Evolutionary conservation across 371 early-diverging fungal genomes (phyloP).

Genomic region (Apophysomyces variabilis): DNA sequence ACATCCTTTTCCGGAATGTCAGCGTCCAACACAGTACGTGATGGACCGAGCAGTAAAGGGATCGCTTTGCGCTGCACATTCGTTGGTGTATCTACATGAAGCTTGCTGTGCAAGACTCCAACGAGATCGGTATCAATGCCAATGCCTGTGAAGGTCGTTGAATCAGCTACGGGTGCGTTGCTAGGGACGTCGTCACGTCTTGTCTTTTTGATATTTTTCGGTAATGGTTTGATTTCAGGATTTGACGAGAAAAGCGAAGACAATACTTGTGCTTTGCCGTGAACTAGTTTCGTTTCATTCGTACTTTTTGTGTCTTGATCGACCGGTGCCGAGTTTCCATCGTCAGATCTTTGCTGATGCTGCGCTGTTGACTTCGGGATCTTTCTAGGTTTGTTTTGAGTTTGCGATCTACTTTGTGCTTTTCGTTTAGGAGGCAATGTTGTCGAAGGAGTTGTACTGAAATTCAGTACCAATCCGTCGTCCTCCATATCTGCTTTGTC

Average conservation of each 20-base stretch:
- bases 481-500: conserved; percentile 48
- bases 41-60: conserved; percentile 61
- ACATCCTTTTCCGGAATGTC: conserved; percentile 49
- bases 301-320: conserved; percentile 5
- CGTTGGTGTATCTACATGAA: conserved; percentile 71
- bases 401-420: conserved; percentile 32
- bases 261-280: conserved; percentile 56
- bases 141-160: conserved; percentile 70
- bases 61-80: conserved; percentile 77
- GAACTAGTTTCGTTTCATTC: conserved; percentile 35
- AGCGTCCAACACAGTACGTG: conserved; percentile 26
- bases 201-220: conserved; percentile 36
- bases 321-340: neutral
- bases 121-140: conserved; percentile 75
- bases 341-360: conserved; percentile 20
- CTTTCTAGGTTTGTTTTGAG: conserved; percentile 28
- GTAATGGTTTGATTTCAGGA: conserved; percentile 45
- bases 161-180: conserved; percentile 59
- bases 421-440: conserved; percentile 23
- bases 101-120: conserved; percentile 62
- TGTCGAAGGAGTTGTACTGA: conserved; percentile 38
- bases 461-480: conserved; percentile 74
- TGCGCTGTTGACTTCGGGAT: conserved; percentile 35
- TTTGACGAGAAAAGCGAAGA: conserved; percentile 66
- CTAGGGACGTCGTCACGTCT: conserved; percentile 47